Conservation (phyloP, 371 early-diverging fungal species). For the Mucor indicus region DNA sequence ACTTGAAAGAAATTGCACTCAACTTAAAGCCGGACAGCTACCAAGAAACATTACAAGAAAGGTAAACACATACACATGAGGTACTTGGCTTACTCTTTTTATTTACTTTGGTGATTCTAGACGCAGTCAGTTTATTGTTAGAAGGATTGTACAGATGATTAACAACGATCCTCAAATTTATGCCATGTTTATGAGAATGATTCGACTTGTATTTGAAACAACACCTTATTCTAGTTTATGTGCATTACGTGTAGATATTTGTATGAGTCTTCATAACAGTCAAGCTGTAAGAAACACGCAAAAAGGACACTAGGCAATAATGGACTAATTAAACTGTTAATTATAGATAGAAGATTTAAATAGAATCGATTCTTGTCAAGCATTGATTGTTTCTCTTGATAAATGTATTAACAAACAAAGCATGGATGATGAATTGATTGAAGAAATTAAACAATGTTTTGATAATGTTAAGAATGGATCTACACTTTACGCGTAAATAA, state of each 20-base stretch:
- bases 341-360: constrained; percentile 26
- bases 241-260: constrained; percentile 66
- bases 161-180: constrained; percentile 57
- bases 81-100: neutral
- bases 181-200: constrained; percentile 53
- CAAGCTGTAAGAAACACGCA: neutral
- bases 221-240: constrained; percentile 59
- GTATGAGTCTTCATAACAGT: constrained; percentile 64
- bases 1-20: constrained; percentile 41
- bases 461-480: constrained; percentile 51
- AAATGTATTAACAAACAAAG: constrained; percentile 62
- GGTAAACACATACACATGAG: constrained; percentile 22
- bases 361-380: constrained; percentile 55
- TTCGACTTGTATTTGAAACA: constrained; percentile 55
- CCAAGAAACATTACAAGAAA: constrained; percentile 44
- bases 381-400: constrained; percentile 66
- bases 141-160: constrained; percentile 51
- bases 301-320: neutral
- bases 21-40: constrained; percentile 49
- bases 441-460: constrained; percentile 65
- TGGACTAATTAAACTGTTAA: neutral
- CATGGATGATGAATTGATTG: constrained; percentile 64
- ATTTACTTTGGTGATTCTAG: constrained; percentile 20
- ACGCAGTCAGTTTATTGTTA: constrained; percentile 53
- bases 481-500: constrained; percentile 59